Percentiles rank a stretch among this genome's conserved stretches.
Conservation (phyloP, 768 basidiomycete species). For the Phallus indusiatus region DNA sequence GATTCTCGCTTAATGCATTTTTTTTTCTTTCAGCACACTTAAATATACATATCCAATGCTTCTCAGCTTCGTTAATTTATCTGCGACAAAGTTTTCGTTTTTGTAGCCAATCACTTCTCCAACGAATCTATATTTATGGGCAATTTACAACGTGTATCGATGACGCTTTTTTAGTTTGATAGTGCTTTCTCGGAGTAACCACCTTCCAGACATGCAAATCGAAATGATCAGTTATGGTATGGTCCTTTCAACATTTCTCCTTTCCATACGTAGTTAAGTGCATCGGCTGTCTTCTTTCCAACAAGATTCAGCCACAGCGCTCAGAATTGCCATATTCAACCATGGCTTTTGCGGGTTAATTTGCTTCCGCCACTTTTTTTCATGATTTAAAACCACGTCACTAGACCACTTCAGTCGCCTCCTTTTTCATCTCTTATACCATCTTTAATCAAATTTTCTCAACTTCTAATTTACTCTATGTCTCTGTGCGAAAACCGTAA, state of each 20-base stretch:
- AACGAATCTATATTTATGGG: too few relatives aligned
- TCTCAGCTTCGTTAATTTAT: neutral
- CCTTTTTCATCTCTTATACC: neutral
- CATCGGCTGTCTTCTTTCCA: too few relatives aligned
- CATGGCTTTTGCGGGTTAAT: neutral
- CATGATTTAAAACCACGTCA: neutral
- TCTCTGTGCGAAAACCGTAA: neutral
- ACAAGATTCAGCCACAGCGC: neutral
- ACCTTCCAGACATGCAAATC: too few relatives aligned
- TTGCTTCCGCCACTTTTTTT: neutral
- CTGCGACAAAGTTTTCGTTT: neutral
- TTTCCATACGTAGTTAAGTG: neutral
- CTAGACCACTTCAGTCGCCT: neutral
- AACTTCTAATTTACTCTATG: neutral
- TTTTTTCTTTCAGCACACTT: neutral
- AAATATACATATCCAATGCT: neutral
- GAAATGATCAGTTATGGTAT: too few relatives aligned
- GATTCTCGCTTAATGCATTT: constrained; percentile 9
- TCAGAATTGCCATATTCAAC: neutral
- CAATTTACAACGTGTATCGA: neutral
- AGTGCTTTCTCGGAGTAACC: too few relatives aligned
- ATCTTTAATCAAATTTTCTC: neutral
- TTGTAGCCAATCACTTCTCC: neutral
- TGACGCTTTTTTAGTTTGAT: neutral
- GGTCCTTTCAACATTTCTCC: neutral